A percentile compares a stretch with the other conserved stretches of the same genome.
These are phyloP conservation scores for Closterium sp. DNA, from an alignment of 139 green algal species.

Conservation along the genomic window DNA sequence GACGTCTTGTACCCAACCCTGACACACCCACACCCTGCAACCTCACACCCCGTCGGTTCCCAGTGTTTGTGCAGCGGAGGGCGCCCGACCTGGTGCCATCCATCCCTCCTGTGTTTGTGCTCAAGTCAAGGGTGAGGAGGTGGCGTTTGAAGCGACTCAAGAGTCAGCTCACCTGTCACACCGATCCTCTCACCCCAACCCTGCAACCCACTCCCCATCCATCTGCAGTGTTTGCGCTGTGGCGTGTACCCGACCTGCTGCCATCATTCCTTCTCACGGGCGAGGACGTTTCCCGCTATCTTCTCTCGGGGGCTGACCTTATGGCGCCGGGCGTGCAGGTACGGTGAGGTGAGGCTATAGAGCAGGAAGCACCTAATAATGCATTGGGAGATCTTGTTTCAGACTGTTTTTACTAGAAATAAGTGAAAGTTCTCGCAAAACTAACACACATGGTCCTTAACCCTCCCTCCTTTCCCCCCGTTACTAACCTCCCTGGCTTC, in stretches of 20 bases:
- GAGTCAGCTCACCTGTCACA: too few species aligned
- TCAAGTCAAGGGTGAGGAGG: too few species aligned
- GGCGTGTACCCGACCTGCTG: conserved; percentile 44
- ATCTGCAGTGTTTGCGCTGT: conserved; percentile 44
- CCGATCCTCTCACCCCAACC: background rate
- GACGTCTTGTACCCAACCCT: background rate
- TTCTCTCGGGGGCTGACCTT: conserved; percentile 48
- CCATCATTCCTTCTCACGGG: conserved; percentile 40
- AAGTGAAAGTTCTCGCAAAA: too few species aligned
- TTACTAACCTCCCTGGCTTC: too few species aligned
- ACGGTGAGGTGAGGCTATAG: background rate
- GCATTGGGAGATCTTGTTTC: background rate
- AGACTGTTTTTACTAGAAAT: background rate
- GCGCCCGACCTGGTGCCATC: too few species aligned
- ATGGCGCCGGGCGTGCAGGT: conserved; percentile 43
- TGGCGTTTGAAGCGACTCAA: too few species aligned
- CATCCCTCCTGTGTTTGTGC: too few species aligned
- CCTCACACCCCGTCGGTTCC: background rate
- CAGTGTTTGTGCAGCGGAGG: background rate
- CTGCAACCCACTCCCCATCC: background rate
- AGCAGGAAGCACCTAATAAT: too few species aligned
- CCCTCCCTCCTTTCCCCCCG: too few species aligned
- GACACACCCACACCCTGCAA: background rate
- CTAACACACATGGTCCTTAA: too few species aligned
- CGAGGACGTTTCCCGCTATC: conserved; percentile 31